Evolutionary conservation across 345 rosid species (phyloP), one percentile per base, ranked within the genome.

Genomic region (Corymbia maculata): DNA sequence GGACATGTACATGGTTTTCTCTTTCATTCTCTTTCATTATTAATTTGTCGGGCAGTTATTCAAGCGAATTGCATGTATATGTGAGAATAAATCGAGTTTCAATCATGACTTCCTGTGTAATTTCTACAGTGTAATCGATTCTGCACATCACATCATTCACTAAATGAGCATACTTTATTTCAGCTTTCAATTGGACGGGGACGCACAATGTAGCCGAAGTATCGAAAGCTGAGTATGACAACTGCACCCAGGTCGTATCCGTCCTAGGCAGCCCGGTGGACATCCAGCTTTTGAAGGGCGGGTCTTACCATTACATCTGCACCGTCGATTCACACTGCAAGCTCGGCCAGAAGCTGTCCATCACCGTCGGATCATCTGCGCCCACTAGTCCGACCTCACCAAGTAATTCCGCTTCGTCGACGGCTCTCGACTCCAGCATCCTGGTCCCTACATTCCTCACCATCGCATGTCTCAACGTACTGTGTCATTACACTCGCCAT

Each of bases 161-260:
- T 24, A 36, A 70, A 16, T 9, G 47, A 36, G 47, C 47, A 70
- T 36, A 21, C 64, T 68, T 68, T 9, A 8, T 70, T 85, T 45
- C 88, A 89, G 92, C 86, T n/a, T 91, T 91, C 90, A 91, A 47
- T 59, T 91, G 91, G 91, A 90, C 85, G 14, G 89, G 89, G 86
- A n/a, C 68, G 17, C 91, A 90, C 86, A 85, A 86, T 30, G 90
- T 84, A 14, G 86, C 90, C 5, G 79, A 88, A 59, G 91, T 89
- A 55, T 45, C 89, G 8, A 26, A 88, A 79, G 88, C 49, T 1
- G 87, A 89, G 28, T 92, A 89, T 32, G 91, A 89, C 8, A 53
- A 53, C 79, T 90, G 93, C 88, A 86, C 44, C 32, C 52, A 4
- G 17, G 86, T 85, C 42, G 32, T 2, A 79, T 79, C 86, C 64